A percentile compares a stretch with the other conserved stretches of the same genome.
Evolutionary conservation across 208 protist species (phyloP).

Genomic region (Porcisia hertigi): DNA sequence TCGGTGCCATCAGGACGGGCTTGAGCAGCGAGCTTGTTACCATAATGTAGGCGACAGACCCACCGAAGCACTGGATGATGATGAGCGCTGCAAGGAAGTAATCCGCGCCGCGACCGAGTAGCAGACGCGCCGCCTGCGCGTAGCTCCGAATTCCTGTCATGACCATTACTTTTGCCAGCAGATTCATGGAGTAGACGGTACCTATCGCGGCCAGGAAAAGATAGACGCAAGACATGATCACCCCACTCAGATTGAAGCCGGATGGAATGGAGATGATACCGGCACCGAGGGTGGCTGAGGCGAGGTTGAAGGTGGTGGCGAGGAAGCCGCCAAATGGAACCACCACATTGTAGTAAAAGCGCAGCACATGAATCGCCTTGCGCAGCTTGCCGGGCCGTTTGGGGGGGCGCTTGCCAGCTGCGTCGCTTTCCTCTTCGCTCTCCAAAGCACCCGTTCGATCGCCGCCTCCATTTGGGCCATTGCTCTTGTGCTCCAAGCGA

Average conservation of each 20-base stretch:
- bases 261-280: constrained; percentile 65
- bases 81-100: constrained; percentile 53
- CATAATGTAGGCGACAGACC: constrained; percentile 61
- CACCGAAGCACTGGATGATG: constrained; percentile 53
- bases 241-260: constrained; percentile 54
- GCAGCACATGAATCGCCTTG: constrained; percentile 21
- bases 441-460: constrained; percentile 18
- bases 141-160: constrained; percentile 44
- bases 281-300: constrained; percentile 50
- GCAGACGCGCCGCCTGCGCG: constrained; percentile 34
- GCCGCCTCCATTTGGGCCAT: background rate
- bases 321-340: constrained; percentile 53
- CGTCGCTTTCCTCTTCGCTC: background rate
- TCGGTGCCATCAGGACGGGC: constrained; percentile 32
- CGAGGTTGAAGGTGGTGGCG: constrained; percentile 51
- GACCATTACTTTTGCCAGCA: constrained; percentile 42
- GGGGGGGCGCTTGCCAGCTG: background rate
- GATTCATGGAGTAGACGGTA: constrained; percentile 63
- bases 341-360: constrained; percentile 31
- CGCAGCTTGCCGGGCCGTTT: constrained; percentile 3
- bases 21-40: constrained; percentile 45
- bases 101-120: constrained; percentile 59
- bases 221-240: constrained; percentile 48
- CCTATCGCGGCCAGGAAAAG: constrained; percentile 36
- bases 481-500: constrained; percentile 6